A percentile compares a stretch with the other conserved stretches of the same genome.
Conservation (phyloP, 2,329 filamentous ascomycete species). For the Penicillium sp. region DNA sequence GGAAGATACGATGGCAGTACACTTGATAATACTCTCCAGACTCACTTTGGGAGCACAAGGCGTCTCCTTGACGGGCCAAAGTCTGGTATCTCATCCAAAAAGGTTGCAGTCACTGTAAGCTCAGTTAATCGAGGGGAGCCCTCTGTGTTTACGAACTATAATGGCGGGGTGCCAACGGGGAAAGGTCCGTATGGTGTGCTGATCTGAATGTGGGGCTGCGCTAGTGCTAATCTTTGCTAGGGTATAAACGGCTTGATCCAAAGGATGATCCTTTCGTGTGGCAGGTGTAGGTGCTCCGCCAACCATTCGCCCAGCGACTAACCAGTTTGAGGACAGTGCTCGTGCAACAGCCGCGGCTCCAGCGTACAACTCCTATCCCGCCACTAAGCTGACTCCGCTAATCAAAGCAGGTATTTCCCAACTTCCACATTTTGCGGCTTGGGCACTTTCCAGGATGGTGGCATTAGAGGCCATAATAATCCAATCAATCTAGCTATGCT, state of each 20-base stretch:
- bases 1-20: not conserved
- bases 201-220: no score
- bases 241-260: conserved; percentile 12
- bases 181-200: no score
- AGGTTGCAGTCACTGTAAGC: conserved; percentile 14
- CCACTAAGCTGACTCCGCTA: no score
- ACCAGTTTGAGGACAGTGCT: no score
- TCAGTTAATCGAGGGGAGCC: conserved; percentile 11
- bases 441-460: conserved; percentile 24
- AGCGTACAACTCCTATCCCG: not conserved
- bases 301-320: no score
- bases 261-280: conserved; percentile 16
- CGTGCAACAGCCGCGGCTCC: conserved; percentile 16
- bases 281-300: conserved; percentile 20
- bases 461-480: conserved; percentile 20
- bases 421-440: conserved; percentile 19
- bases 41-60: not conserved
- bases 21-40: not conserved
- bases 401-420: conserved; percentile 17
- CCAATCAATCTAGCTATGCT: conserved; percentile 16
- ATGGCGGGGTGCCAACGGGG: conserved; percentile 11
- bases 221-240: conserved; percentile 15
- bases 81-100: conserved; percentile 11
- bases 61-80: conserved; percentile 12
- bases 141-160: conserved; percentile 21